A percentile compares a stretch with the other conserved stretches of the same genome.
These are phyloP conservation scores for Candolleomyces aberdarensis DNA, from an alignment of 768 basidiomycete species.

Conservation along the genomic window DNA sequence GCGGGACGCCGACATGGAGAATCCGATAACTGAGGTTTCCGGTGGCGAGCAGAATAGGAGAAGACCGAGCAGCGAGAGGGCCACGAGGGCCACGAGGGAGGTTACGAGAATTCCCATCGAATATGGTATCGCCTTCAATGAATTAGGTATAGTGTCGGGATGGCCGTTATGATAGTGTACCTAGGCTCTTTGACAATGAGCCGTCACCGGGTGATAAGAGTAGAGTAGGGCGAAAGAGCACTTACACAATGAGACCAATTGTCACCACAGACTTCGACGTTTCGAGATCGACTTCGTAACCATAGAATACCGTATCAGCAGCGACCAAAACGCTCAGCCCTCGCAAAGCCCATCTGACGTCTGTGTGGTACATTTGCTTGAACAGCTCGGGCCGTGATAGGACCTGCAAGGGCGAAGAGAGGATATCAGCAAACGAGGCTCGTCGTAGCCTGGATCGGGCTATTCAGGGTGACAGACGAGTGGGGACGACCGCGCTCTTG, in stretches of 20 bases:
- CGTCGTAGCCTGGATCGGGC: no score
- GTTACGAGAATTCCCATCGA: slow-evolving; percentile 87
- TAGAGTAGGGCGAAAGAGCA: slow-evolving; percentile 13
- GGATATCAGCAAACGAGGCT: background rate
- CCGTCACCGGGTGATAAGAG: background rate
- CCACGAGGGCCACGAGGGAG: slow-evolving; percentile 24
- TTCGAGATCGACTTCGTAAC: slow-evolving; percentile 85
- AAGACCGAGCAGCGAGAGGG: background rate
- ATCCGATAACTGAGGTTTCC: slow-evolving; percentile 59
- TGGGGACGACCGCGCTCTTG: background rate
- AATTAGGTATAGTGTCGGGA: slow-evolving; percentile 84
- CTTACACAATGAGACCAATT: slow-evolving; percentile 75
- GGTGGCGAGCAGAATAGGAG: background rate
- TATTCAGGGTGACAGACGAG: no score
- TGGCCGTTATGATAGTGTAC: slow-evolving; percentile 67
- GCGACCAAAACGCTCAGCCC: slow-evolving; percentile 82
- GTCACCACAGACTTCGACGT: slow-evolving; percentile 78
- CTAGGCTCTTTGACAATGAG: slow-evolving; percentile 34
- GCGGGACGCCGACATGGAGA: slow-evolving; percentile 66
- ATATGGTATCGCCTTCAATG: slow-evolving; percentile 76
- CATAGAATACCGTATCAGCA: slow-evolving; percentile 77
- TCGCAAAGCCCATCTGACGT: slow-evolving; percentile 76
- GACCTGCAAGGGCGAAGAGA: slow-evolving; percentile 50
- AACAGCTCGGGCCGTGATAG: slow-evolving; percentile 79
- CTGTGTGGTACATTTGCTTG: slow-evolving; percentile 77